Evolutionary conservation across 164 flowering plant species (phyloP).

Genomic region (Vitis amurensis): DNA sequence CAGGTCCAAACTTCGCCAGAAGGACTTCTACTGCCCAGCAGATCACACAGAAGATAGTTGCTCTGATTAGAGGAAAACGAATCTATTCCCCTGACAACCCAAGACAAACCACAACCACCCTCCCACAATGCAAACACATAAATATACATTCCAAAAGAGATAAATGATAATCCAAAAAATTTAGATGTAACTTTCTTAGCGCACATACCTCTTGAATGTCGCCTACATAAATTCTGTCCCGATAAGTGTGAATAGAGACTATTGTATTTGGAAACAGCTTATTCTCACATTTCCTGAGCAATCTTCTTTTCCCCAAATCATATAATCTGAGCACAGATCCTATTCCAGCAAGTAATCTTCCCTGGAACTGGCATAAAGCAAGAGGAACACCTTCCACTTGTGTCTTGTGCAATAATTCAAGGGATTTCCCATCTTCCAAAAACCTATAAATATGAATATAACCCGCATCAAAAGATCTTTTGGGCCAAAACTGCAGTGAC

Average conservation of each 20-base stretch:
- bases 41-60: background rate
- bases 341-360: conserved; percentile 92
- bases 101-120: too few relatives aligned
- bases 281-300: conserved; percentile 97
- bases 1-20: too few relatives aligned
- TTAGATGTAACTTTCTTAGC: background rate
- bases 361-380: conserved; percentile 92
- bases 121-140: too few relatives aligned
- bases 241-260: conserved; percentile 82
- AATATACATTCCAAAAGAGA: background rate
- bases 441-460: conserved; percentile 93
- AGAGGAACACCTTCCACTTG: conserved; percentile 97
- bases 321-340: conserved; percentile 87
- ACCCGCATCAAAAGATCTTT: conserved; percentile 57
- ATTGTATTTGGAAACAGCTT: conserved; percentile 92
- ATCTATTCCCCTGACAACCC: too few relatives aligned
- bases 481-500: conserved; percentile 88
- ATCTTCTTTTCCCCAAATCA: conserved; percentile 84
- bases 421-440: conserved; percentile 83
- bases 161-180: background rate
- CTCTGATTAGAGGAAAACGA: too few relatives aligned
- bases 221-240: conserved; percentile 96
- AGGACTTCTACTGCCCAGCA: background rate
- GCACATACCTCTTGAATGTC: conserved; percentile 93
- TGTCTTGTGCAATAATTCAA: conserved; percentile 95